Evolutionary conservation across 768 basidiomycete genomes (phyloP).

Genomic region (Trametes meyenii): DNA sequence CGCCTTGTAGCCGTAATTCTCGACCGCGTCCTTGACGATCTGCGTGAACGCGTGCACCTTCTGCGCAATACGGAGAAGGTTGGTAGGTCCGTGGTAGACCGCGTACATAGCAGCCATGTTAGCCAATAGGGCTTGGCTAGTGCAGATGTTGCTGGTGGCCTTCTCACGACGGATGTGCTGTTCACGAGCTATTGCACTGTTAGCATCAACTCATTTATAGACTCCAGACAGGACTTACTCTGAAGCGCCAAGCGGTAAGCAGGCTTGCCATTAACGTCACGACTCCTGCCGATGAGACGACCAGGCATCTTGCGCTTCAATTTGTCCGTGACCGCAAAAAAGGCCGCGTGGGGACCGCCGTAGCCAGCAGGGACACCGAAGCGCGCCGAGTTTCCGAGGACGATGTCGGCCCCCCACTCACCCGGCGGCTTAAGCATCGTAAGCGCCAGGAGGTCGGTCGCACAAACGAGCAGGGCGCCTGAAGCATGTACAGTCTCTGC

Average conservation of each 20-base stretch:
- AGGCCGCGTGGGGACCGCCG: slow-evolving; percentile 96
- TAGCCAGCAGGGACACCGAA: slow-evolving; percentile 98
- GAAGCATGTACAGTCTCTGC: slow-evolving; percentile 68
- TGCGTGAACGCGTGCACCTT: slow-evolving; percentile 91
- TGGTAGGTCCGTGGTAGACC: slow-evolving; percentile 91
- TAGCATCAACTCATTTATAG: neutral
- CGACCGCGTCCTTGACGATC: slow-evolving; percentile 67
- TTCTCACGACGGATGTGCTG: slow-evolving; percentile 98
- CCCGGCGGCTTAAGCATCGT: slow-evolving; percentile 94
- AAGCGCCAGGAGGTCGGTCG: slow-evolving; percentile 90
- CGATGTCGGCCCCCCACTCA: slow-evolving; percentile 98
- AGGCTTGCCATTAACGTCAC: slow-evolving; percentile 79
- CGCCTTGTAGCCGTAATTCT: slow-evolving; percentile 73
- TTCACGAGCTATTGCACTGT: slow-evolving; percentile 68
- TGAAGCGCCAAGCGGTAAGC: slow-evolving; percentile 94
- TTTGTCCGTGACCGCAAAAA: slow-evolving; percentile 91
- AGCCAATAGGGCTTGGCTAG: slow-evolving; percentile 94
- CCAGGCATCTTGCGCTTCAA: slow-evolving; percentile 99
- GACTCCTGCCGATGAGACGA: slow-evolving; percentile 87
- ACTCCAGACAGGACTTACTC: slow-evolving; percentile 53
- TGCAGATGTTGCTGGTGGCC: slow-evolving; percentile 98
- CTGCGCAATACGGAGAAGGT: slow-evolving; percentile 80
- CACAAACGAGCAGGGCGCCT: slow-evolving; percentile 84
- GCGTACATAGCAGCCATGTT: slow-evolving; percentile 99
- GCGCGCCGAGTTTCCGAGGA: slow-evolving; percentile 91